phyloP scores from a whole-genome alignment of 768 basidiomycete genomes.

The Hirschioporus abietinus region DNA sequence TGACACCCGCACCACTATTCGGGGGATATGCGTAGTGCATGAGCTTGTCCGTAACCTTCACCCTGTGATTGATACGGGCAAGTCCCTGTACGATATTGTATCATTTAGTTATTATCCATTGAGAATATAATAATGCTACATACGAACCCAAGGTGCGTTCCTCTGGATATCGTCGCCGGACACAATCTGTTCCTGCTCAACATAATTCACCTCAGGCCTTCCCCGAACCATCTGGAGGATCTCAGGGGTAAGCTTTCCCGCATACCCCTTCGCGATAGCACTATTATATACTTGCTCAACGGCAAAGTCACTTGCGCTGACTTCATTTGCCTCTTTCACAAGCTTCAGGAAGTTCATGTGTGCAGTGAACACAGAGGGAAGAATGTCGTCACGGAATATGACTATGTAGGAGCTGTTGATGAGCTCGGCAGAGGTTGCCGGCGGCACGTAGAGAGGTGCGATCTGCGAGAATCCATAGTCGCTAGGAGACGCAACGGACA shows the following conservation, averaged over 20 bases:
- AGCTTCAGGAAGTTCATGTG: background rate
- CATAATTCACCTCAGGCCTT: background rate
- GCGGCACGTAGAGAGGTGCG: background rate
- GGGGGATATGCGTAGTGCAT: background rate
- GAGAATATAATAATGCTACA: background rate
- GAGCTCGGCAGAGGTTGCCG: background rate
- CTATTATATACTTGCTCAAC: background rate
- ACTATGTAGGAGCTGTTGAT: background rate
- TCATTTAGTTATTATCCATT: background rate
- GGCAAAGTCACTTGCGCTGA: background rate
- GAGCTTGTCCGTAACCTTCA: background rate
- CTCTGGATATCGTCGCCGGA: background rate
- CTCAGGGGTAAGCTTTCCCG: background rate
- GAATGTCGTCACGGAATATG: background rate
- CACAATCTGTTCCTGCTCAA: background rate
- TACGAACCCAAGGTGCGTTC: background rate
- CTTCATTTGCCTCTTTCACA: background rate
- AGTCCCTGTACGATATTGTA: background rate
- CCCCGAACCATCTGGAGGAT: background rate
- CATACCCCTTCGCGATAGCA: background rate
- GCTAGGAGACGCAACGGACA: background rate
- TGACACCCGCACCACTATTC: background rate
- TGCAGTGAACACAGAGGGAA: background rate
- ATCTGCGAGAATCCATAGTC: background rate
- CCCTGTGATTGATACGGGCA: background rate